A percentile compares a stretch with the other conserved stretches of the same genome.
Evolutionary conservation across 2,329 filamentous ascomycete species (phyloP).

Genomic region (Aplosporella prunicola): DNA sequence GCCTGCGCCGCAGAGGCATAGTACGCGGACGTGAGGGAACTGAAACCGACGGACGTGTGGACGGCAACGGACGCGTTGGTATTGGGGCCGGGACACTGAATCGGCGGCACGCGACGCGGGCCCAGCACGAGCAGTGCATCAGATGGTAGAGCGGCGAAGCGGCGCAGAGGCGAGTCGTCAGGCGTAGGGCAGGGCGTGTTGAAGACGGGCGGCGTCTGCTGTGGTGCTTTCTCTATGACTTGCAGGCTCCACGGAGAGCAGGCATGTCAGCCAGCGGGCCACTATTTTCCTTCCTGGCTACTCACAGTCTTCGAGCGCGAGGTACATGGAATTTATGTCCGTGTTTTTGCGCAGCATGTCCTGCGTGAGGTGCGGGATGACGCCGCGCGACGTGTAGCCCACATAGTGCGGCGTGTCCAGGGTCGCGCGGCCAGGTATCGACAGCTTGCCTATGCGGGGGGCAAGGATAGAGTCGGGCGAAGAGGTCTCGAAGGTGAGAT

Average conservation of each 20-base stretch:
- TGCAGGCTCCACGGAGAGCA: slow-evolving; percentile 30
- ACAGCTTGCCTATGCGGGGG: slow-evolving; percentile 59
- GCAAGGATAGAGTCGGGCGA: slow-evolving; percentile 30
- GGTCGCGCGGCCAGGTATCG: slow-evolving; percentile 51
- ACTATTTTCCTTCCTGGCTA: too few relatives aligned
- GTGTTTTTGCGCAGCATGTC: slow-evolving; percentile 65
- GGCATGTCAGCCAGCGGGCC: slow-evolving; percentile 26
- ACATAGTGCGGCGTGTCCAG: slow-evolving; percentile 79
- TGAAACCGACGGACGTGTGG: slow-evolving; percentile 80
- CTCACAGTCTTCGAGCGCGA: slow-evolving; percentile 90
- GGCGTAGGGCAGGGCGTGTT: slow-evolving; percentile 33
- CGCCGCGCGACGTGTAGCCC: slow-evolving; percentile 70
- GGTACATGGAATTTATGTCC: slow-evolving; percentile 59
- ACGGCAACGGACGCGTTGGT: slow-evolving; percentile 63
- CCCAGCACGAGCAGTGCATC: slow-evolving; percentile 62
- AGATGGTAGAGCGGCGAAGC: slow-evolving; percentile 64
- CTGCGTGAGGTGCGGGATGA: slow-evolving; percentile 78
- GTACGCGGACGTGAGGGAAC: slow-evolving; percentile 55
- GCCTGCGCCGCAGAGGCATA: slow-evolving; percentile 56
- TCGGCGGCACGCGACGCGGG: slow-evolving; percentile 66
- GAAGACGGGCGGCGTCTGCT: slow-evolving; percentile 44
- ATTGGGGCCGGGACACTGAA: slow-evolving; percentile 59
- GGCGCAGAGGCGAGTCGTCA: slow-evolving; percentile 52
- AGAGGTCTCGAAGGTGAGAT: slow-evolving; percentile 37
- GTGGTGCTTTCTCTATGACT: slow-evolving; percentile 54